phyloP scores from a whole-genome alignment of 345 rosid species.

The Theobroma cacao region DNA sequence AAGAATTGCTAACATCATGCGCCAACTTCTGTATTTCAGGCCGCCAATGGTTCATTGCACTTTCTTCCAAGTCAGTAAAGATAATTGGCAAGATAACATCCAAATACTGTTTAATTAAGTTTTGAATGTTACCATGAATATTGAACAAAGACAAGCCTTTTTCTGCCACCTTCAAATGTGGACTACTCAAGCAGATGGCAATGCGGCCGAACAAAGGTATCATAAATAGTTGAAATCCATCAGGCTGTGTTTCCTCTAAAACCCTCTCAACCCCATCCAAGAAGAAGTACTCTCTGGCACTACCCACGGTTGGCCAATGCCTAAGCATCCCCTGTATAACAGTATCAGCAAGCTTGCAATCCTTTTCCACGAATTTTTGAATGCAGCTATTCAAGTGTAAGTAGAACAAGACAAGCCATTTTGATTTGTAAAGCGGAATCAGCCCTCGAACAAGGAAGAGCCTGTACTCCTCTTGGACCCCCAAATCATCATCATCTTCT shows the following conservation, averaged over 20 bases:
- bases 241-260: slow-evolving; percentile 33
- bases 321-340: slow-evolving; percentile 44
- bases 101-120: slow-evolving; percentile 46
- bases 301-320: slow-evolving; percentile 50
- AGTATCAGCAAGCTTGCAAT: slow-evolving; percentile 40
- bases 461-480: slow-evolving; percentile 37
- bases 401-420: slow-evolving; percentile 34
- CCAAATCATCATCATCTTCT: not conserved
- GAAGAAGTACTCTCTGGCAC: slow-evolving; percentile 48
- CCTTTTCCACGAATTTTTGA: slow-evolving; percentile 44
- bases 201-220: slow-evolving; percentile 47
- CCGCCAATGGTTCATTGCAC: slow-evolving; percentile 56
- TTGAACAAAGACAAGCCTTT: slow-evolving; percentile 65
- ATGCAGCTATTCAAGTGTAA: slow-evolving; percentile 45
- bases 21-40: slow-evolving; percentile 54
- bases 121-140: slow-evolving; percentile 51
- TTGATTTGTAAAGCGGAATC: slow-evolving; percentile 47
- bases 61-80: slow-evolving; percentile 57
- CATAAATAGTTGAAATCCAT: slow-evolving; percentile 39
- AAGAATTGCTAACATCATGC: slow-evolving; percentile 50
- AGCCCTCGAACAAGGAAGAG: slow-evolving; percentile 43
- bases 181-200: slow-evolving; percentile 43
- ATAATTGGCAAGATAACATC: slow-evolving; percentile 52
- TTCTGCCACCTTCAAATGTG: slow-evolving; percentile 64
- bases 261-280: slow-evolving; percentile 49